A percentile compares a stretch with the other conserved stretches of the same genome.
Conservation (phyloP, 805 yeast species). For the Candida hispaniensis region DNA sequence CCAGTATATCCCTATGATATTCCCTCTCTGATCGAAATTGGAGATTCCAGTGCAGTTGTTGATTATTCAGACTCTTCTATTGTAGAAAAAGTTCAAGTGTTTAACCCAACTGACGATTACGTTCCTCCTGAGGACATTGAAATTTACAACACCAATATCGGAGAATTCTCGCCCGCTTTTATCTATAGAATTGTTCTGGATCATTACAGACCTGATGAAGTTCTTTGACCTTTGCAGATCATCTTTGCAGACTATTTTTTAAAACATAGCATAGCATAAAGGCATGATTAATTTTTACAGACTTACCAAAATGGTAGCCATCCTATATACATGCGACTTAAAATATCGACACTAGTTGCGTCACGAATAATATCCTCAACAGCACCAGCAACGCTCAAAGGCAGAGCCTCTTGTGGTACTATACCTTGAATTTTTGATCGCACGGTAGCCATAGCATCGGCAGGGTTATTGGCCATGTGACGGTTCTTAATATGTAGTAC, state of each 20-base stretch:
- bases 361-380: constrained; percentile 80
- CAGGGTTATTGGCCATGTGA: constrained; percentile 35
- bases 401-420: constrained; percentile 67
- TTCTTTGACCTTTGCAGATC: too few relatives aligned
- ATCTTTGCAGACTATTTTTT: too few relatives aligned
- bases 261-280: too few relatives aligned
- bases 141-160: constrained; percentile 86
- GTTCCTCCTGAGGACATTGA: constrained; percentile 91
- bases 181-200: constrained; percentile 91
- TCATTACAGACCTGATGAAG: constrained; percentile 81
- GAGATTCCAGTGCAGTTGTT: constrained; percentile 82
- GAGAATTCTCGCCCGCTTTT: constrained; percentile 94
- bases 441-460: constrained; percentile 58
- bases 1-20: constrained; percentile 87
- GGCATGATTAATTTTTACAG: too few relatives aligned
- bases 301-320: constrained; percentile 67
- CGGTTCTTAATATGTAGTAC: constrained; percentile 20
- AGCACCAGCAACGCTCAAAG: constrained; percentile 85
- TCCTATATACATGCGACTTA: constrained; percentile 85
- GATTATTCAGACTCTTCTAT: constrained; percentile 60
- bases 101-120: constrained; percentile 85
- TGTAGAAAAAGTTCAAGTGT: constrained; percentile 64
- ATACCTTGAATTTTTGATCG: constrained; percentile 78
- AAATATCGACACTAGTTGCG: constrained; percentile 59
- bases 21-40: constrained; percentile 77